A percentile compares a stretch with the other conserved stretches of the same genome.
phyloP scores from a whole-genome alignment of 768 basidiomycete species.

The Mycena maculata region DNA sequence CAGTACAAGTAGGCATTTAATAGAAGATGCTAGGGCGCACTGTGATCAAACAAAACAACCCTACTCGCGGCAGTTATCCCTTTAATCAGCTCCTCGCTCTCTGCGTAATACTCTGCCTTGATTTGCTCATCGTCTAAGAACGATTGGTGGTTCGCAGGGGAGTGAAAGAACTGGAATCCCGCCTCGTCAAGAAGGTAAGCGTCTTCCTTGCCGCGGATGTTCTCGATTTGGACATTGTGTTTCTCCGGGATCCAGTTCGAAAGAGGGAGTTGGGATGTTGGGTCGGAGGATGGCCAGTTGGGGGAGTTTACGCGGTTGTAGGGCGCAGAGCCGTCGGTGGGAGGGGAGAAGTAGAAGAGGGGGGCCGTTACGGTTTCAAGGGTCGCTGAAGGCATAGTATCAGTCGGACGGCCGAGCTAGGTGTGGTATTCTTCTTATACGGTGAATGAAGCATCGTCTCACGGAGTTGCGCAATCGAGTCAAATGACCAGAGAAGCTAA shows the following conservation, averaged over 20 bases:
- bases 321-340: conserved; percentile 27
- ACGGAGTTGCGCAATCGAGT: conserved; percentile 27
- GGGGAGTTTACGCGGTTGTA: conserved; percentile 32
- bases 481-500: conserved; percentile 9
- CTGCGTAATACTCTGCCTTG: conserved; percentile 51
- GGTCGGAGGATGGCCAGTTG: conserved; percentile 28
- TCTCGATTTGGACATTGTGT: conserved; percentile 41
- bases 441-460: conserved; percentile 24
- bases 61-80: conserved; percentile 51
- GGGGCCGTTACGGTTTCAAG: conserved; percentile 25
- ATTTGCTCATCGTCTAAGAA: conserved; percentile 53
- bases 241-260: conserved; percentile 39
- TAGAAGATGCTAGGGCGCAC: conserved; percentile 35
- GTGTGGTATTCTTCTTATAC: conserved; percentile 19
- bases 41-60: conserved; percentile 57
- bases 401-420: conserved; percentile 15
- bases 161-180: conserved; percentile 49
- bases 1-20: conserved; percentile 10
- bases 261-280: conserved; percentile 16
- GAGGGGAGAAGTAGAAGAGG: conserved; percentile 29
- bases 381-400: conserved; percentile 28
- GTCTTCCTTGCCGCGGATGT: conserved; percentile 49
- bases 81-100: conserved; percentile 52
- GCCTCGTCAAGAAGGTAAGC: conserved; percentile 46
- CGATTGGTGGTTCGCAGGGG: conserved; percentile 37